These are phyloP conservation scores for Neofusicoccum laricinum DNA, from an alignment of 2,329 filamentous ascomycete species.

Conservation along the genomic window DNA sequence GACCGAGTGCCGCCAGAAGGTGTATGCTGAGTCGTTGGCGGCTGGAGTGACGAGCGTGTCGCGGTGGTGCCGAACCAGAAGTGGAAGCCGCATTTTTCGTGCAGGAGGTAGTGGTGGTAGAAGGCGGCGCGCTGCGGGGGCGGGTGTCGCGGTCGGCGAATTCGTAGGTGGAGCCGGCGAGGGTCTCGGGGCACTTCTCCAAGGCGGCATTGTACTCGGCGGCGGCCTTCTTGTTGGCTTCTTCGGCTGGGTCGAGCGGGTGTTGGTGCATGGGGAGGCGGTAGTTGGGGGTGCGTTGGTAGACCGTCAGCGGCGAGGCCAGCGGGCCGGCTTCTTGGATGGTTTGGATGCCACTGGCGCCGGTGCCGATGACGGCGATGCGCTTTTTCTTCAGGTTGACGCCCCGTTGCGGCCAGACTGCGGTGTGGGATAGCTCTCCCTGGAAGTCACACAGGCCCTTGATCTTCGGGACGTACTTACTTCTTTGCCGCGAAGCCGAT, in stretches of 20 bases:
- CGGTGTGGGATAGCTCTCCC: conserved; percentile 7
- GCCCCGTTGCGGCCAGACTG: conserved; percentile 7
- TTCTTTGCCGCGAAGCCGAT: conserved; percentile 26
- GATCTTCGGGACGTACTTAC: conserved; percentile 37
- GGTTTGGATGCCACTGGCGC: conserved; percentile 14
- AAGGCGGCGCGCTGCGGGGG: conserved; percentile 22
- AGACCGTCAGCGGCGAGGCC: background rate
- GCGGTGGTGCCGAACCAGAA: conserved; percentile 28
- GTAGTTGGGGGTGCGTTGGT: conserved; percentile 22
- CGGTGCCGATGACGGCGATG: conserved; percentile 17
- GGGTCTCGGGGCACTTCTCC: conserved; percentile 28
- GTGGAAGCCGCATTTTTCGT: conserved; percentile 38
- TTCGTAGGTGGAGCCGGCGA: conserved; percentile 25
- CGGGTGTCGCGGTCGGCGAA: conserved; percentile 15
- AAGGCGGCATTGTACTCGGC: conserved; percentile 4
- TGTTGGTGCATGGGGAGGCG: conserved; percentile 28
- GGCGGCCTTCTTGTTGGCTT: conserved; percentile 19
- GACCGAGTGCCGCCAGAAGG: conserved; percentile 29
- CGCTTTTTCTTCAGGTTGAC: conserved; percentile 10
- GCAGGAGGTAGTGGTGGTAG: conserved; percentile 22
- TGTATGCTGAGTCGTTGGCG: conserved; percentile 21
- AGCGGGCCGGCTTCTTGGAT: conserved; percentile 20
- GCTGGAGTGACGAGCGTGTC: conserved; percentile 24
- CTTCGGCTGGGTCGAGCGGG: conserved; percentile 20
- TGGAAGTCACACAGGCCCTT: conserved; percentile 25